phyloP scores from a whole-genome alignment of 176 grass and related monocot species.

The Bothriochloa decipiens region DNA sequence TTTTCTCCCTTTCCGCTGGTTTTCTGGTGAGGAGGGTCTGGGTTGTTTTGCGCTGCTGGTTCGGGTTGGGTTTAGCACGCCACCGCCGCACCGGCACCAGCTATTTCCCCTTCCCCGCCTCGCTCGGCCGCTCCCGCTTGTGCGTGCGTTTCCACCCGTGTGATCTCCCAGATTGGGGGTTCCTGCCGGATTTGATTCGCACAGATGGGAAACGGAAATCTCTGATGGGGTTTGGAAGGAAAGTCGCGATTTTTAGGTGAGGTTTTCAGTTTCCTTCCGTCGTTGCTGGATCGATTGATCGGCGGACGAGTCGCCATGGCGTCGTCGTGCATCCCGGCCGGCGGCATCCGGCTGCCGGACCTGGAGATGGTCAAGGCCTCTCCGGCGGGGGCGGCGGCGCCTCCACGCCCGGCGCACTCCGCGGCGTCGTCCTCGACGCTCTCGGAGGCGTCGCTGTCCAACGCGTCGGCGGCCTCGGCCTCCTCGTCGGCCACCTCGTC shows the following conservation, averaged over 20 bases:
- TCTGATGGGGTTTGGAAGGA: background rate
- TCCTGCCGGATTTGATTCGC: constrained; percentile 19
- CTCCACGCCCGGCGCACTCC: constrained; percentile 54
- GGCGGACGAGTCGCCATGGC: constrained; percentile 30
- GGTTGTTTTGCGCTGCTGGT: constrained; percentile 29
- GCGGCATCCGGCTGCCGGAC: constrained; percentile 67
- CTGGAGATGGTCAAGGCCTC: constrained; percentile 80
- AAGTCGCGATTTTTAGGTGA: constrained; percentile 11
- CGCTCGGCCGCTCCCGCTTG: too few relatives aligned
- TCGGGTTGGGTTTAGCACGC: constrained; percentile 10
- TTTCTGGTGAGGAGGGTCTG: background rate
- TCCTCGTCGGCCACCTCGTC: constrained; percentile 26
- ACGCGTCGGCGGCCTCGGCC: constrained; percentile 30
- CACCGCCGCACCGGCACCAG: background rate
- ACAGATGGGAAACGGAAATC: background rate
- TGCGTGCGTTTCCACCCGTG: background rate
- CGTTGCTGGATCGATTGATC: background rate
- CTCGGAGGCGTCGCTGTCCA: constrained; percentile 43
- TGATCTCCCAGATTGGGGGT: constrained; percentile 2
- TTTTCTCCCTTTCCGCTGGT: constrained; percentile 4
- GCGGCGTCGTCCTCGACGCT: constrained; percentile 63
- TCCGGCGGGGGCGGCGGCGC: background rate
- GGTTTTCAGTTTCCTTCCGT: background rate
- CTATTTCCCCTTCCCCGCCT: background rate
- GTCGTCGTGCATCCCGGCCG: constrained; percentile 74